These are phyloP conservation scores for Cladophialophora yegresii DNA, from an alignment of 2,329 filamentous ascomycete genomes.

Conservation along the genomic window DNA sequence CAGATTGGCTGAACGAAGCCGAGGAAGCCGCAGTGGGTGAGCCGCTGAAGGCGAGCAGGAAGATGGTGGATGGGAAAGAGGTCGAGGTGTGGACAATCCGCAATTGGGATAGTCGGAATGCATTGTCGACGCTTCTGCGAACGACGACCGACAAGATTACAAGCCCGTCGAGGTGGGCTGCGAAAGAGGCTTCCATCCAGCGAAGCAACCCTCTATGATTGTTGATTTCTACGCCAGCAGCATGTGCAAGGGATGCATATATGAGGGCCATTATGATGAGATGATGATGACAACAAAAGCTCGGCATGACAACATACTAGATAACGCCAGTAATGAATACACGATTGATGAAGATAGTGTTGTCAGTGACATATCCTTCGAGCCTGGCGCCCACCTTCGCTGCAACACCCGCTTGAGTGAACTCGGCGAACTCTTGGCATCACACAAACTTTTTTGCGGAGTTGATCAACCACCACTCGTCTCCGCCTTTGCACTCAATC, in stretches of 20 bases:
- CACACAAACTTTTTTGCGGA: conserved; percentile 4
- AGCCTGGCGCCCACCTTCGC: conserved; percentile 2
- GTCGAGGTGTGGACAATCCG: conserved; percentile 36
- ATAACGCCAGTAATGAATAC: conserved; percentile 2
- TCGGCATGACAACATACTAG: conserved; percentile 9
- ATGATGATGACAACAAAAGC: background rate
- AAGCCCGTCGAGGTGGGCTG: conserved; percentile 3
- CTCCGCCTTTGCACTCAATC: background rate
- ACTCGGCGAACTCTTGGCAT: conserved; percentile 6
- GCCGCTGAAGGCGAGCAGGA: conserved; percentile 25
- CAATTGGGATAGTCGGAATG: conserved; percentile 36
- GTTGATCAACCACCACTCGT: background rate
- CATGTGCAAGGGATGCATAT: conserved; percentile 4
- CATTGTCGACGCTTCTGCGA: conserved; percentile 34
- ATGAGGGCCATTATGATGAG: conserved; percentile 12
- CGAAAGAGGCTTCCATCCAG: background rate
- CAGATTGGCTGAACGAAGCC: conserved; percentile 46
- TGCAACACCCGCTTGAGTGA: conserved; percentile 4
- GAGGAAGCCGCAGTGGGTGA: conserved; percentile 35
- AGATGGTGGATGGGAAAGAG: conserved; percentile 27
- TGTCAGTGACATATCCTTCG: background rate
- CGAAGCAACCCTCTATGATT: background rate
- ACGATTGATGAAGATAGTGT: conserved; percentile 1
- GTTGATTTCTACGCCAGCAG: background rate
- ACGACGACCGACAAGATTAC: conserved; percentile 32